Evolutionary conservation across 495 filamentous ascomycete genomes (phyloP), one percentile per base, ranked within the genome.

Genomic region (Penicillium coprophilum): DNA sequence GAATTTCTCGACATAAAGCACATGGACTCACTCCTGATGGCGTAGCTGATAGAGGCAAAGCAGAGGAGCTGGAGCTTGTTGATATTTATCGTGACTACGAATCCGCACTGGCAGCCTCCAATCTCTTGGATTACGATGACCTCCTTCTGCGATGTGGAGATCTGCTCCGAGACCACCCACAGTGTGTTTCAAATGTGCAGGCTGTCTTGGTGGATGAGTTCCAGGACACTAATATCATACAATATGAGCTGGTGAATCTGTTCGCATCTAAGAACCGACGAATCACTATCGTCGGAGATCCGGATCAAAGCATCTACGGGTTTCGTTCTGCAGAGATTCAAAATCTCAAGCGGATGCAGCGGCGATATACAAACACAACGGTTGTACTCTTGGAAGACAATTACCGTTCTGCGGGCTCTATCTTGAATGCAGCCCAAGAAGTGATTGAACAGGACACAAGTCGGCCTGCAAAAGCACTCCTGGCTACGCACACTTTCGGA

Each of bases 221-320:
- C 59, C 95, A 99, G 68, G 95, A 99, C 66, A 99, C 95, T 1
- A 99, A 99, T 60, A 76, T 87, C 17, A 86, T 96, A 7, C 95
- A 99, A 70, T 99, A 95, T 62, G 91, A 97, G 49, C 72, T 99
- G 45, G 97, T 97, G 92, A 87, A 85, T 47, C 81, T 96, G 6
- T 88, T 99, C 62, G 91, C 94, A 15, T 81, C 88, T 23, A 67
- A 76, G 32, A 77, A 82, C 44, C 82, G 84, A 52, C 78, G 85
- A 17, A 91, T 99, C 56, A 97, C 94, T 10, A 90, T 96, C 47
- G 95, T 99, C 15, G 94, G 95, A 13, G 94, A 99, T 66, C 95
- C 95, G 8, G 94, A 99, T 67, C 95, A 99, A 66, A 96, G 92
- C 61, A 99, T 99, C 50, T 99, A 99, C 65, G 90, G 93, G 6